Base-by-base conservation (phyloP, 192 early-diverging fungal genomes). In the Blastocladiella britannica region DNA sequence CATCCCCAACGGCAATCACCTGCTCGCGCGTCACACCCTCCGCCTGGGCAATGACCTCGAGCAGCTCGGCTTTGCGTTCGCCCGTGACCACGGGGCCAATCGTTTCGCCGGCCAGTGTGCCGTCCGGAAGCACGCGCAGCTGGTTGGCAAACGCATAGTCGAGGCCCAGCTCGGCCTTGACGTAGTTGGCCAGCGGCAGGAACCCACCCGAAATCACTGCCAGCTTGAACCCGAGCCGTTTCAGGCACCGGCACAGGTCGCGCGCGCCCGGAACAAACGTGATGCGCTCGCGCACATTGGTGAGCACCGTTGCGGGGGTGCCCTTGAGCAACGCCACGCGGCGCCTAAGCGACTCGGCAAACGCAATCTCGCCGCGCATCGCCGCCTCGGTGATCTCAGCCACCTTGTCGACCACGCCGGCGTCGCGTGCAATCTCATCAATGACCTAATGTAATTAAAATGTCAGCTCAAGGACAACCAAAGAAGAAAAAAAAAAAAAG, bases 71-170 rank as follows among this genome's bases (percentile, higher is more conserved):
- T 64, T 98, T 98, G 25, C 94, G 70, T 30, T 79, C 66, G 28
- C 88, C 94, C 62, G 92, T 88, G 12, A 98, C 89, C 31, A 96
- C 79, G 0, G 88, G 80, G 0, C 94, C 94, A 7, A 82, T 52
- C 0, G 89, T 92, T 60, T 82, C 81, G n/a, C 94, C 94, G 0
- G 86, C 89, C 30, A 98, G 70, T 25, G 73, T 62, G 5, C 93
- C 93, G 64, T 97, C 91, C 0, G 83, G 67, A 0, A 85, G 81
- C 23, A 93, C 86, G 61, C 83, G 69, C 15, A 97, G 77, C 74
- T 93, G 79, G 67, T 98, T 98, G 23, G 94, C 94, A 79, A 96
- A 96, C 0, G 94, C 92, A 62, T 95, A 98, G 67, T 98, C 94
- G 7, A 98, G 72, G 7, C 84, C 85, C 18, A 98, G 71, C 58